These are phyloP conservation scores for Tremella fuciformis DNA, from an alignment of 768 basidiomycete genomes.

Conservation along the genomic window DNA sequence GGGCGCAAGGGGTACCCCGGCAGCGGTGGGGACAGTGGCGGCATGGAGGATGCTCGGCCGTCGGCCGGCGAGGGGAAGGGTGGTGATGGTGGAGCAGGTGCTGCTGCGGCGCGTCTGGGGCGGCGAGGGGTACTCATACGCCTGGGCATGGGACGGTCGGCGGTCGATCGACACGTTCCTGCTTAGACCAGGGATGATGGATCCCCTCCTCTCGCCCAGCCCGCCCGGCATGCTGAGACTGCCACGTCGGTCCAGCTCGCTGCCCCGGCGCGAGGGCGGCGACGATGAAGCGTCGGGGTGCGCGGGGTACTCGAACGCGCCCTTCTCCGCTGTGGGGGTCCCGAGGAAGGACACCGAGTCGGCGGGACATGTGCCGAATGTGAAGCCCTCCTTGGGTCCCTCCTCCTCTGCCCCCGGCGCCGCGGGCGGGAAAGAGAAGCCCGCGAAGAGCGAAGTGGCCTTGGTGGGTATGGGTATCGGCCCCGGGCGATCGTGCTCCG, in stretches of 20 bases:
- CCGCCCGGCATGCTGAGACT: background rate
- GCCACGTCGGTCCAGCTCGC: background rate
- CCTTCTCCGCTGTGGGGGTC: conserved; percentile 45
- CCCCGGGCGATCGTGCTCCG: too few relatives aligned
- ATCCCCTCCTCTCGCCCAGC: background rate
- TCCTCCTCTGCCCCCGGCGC: too few relatives aligned
- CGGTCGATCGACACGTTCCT: conserved; percentile 1
- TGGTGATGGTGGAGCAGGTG: conserved; percentile 33
- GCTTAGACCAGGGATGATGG: conserved; percentile 2
- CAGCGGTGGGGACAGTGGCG: conserved; percentile 12
- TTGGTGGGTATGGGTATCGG: too few relatives aligned
- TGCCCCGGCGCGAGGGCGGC: background rate
- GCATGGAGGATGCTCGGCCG: conserved; percentile 36
- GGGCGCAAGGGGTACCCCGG: background rate
- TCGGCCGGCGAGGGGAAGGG: conserved; percentile 29
- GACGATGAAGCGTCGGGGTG: background rate
- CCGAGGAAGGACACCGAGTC: conserved; percentile 21
- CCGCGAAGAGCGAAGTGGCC: too few relatives aligned
- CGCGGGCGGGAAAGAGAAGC: too few relatives aligned
- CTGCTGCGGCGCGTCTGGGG: conserved; percentile 29
- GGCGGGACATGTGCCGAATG: conserved; percentile 34
- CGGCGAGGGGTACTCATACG: conserved; percentile 10
- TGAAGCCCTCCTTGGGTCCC: conserved; percentile 19
- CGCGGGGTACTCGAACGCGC: conserved; percentile 45
- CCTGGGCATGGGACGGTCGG: conserved; percentile 9